A percentile compares a stretch with the other conserved stretches of the same genome.
Evolutionary conservation across 2,329 filamentous ascomycete species (phyloP).

Genomic region (Zopfia rhizophila): DNA sequence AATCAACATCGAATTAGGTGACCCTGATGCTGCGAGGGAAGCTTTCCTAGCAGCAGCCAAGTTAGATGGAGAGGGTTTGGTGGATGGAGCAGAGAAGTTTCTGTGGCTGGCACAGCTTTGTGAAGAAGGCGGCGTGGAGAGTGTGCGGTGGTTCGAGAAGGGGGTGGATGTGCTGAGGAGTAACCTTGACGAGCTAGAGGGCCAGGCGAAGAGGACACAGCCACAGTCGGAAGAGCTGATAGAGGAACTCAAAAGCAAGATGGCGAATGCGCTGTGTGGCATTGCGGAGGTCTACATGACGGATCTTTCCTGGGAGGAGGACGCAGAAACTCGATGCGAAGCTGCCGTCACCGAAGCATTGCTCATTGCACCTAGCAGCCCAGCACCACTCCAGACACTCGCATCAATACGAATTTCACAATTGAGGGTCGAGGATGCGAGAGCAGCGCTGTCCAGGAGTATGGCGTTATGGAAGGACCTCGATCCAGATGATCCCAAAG

Average conservation of each 20-base stretch:
- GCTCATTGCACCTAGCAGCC: conserved; percentile 79
- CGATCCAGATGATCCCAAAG: conserved; percentile 73
- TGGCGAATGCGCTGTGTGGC: conserved; percentile 91
- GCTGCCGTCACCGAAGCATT: conserved; percentile 89
- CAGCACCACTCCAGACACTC: conserved; percentile 94
- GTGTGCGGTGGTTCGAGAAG: conserved; percentile 70
- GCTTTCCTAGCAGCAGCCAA: conserved; percentile 78
- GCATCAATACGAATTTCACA: conserved; percentile 96
- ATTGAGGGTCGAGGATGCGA: conserved; percentile 79
- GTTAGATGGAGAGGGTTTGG: conserved; percentile 82
- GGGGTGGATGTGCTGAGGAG: conserved; percentile 78
- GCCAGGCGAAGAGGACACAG: conserved; percentile 48
- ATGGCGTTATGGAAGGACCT: conserved; percentile 85
- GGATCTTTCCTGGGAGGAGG: conserved; percentile 88
- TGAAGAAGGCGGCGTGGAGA: conserved; percentile 69
- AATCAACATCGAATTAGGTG: conserved; percentile 83
- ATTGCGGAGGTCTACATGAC: conserved; percentile 99
- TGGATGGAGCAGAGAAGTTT: conserved; percentile 92
- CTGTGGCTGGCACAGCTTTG: conserved; percentile 92
- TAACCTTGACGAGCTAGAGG: conserved; percentile 73
- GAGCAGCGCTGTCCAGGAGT: conserved; percentile 79
- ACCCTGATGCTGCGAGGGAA: conserved; percentile 76
- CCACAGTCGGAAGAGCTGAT: conserved; percentile 53
- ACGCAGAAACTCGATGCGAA: conserved; percentile 91
- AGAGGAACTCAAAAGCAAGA: conserved; percentile 80